Evolutionary conservation across 1,139 yeast genomes (phyloP).

Genomic region (Debaryomycetaceae sp.): DNA sequence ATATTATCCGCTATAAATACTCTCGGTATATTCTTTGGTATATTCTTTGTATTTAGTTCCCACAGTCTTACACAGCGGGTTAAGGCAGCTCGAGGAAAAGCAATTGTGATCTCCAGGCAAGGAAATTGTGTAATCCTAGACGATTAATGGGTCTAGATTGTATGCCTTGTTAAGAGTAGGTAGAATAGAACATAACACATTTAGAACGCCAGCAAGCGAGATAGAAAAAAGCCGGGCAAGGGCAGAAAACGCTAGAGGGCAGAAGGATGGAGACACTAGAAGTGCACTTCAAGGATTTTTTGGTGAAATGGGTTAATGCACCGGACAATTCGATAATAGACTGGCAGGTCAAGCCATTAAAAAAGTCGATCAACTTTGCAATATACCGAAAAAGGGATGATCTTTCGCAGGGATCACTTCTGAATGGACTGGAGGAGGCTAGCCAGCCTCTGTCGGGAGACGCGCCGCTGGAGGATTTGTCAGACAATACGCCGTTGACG

Average conservation of each 20-base stretch:
- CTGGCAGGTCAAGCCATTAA: conserved; percentile 83
- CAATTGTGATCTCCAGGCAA: no score
- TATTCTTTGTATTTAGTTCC: no score
- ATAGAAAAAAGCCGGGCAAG: no score
- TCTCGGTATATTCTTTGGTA: no score
- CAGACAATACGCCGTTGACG: background rate
- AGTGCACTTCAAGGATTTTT: conserved; percentile 82
- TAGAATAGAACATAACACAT: no score
- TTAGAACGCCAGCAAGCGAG: no score
- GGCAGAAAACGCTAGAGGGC: background rate
- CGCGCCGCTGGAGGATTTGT: background rate
- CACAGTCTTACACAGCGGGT: no score
- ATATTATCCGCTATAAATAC: no score
- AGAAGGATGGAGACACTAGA: conserved; percentile 77
- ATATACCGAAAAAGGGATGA: conserved; percentile 47
- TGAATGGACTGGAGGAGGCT: background rate
- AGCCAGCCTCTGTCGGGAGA: conserved; percentile 2
- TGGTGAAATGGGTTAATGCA: conserved; percentile 86
- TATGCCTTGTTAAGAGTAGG: no score
- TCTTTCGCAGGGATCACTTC: background rate
- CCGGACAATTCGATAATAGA: conserved; percentile 62
- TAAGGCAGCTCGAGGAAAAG: no score
- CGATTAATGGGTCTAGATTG: no score
- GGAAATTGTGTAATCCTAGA: no score
- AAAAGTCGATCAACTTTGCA: conserved; percentile 73